Evolutionary conservation across 2,329 filamentous ascomycete genomes (phyloP).

Genomic region (Microcyclosporella mali): DNA sequence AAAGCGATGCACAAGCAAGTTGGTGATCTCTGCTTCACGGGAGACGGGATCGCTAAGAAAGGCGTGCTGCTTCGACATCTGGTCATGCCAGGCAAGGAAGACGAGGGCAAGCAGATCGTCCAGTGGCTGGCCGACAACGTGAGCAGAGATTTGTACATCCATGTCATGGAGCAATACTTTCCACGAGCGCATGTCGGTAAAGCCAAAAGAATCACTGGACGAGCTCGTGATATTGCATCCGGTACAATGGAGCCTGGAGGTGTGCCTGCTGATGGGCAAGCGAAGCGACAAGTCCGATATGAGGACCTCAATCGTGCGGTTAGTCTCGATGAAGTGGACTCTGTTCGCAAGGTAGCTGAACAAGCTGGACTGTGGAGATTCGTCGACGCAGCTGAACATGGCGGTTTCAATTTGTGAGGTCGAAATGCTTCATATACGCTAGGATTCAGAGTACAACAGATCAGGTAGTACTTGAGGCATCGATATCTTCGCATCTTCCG

Average conservation of each 20-base stretch:
- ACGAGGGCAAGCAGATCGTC: constrained; percentile 69
- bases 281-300: constrained; percentile 54
- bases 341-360: constrained; percentile 61
- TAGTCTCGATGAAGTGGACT: constrained; percentile 57
- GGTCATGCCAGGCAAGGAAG: constrained; percentile 75
- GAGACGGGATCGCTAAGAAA: constrained; percentile 71
- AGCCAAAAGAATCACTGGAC: constrained; percentile 38
- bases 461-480: too few species aligned
- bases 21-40: constrained; percentile 74
- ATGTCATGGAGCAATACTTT: constrained; percentile 86
- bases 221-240: constrained; percentile 25
- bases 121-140: constrained; percentile 67
- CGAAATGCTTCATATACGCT: too few species aligned
- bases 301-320: constrained; percentile 72
- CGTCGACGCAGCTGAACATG: constrained; percentile 57
- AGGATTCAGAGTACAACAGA: too few species aligned
- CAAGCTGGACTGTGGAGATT: constrained; percentile 73
- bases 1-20: constrained; percentile 76
- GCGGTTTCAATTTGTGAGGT: constrained; percentile 46
- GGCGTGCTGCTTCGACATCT: constrained; percentile 72
- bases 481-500: too few species aligned
- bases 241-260: constrained; percentile 27
- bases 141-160: constrained; percentile 68
- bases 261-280: constrained; percentile 20
- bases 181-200: constrained; percentile 78